Conservation (phyloP, 2,329 filamentous ascomycete genomes). For the Dactylella cylindrospora region DNA sequence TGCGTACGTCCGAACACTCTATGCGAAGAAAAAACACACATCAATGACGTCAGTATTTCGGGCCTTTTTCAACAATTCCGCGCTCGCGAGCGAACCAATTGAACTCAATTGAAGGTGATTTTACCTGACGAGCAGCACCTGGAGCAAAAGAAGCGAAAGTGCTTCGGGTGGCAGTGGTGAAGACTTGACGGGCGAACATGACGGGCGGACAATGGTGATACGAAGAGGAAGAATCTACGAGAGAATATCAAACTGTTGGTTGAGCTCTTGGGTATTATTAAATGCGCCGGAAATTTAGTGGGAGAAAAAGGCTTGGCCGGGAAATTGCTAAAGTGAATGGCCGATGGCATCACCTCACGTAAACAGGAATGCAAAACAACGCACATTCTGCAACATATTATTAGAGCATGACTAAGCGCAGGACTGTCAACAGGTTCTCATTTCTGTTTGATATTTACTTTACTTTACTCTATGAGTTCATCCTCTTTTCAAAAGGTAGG, state of each 20-base stretch:
- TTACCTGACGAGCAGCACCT: slow-evolving; percentile 21
- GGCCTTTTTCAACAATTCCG: neutral
- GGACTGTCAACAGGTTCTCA: too few relatives aligned
- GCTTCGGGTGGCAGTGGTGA: slow-evolving; percentile 35
- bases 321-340: too few relatives aligned
- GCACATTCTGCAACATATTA: slow-evolving; percentile 36
- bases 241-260: slow-evolving; percentile 1
- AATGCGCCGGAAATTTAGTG: neutral
- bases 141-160: slow-evolving; percentile 27
- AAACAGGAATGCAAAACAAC: slow-evolving; percentile 26
- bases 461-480: too few relatives aligned
- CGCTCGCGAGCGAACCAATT: too few relatives aligned
- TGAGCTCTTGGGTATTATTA: neutral
- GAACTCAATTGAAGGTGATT: slow-evolving; percentile 7
- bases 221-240: slow-evolving; percentile 3
- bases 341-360: slow-evolving; percentile 29
- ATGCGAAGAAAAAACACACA: neutral
- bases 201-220: neutral
- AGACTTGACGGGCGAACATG: slow-evolving; percentile 36
- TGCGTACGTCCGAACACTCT: slow-evolving; percentile 32
- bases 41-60: slow-evolving; percentile 39
- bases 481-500: too few relatives aligned
- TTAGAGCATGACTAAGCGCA: too few relatives aligned
- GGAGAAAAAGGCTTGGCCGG: slow-evolving; percentile 12
- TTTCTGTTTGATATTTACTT: too few relatives aligned